Evolutionary conservation across 192 early-diverging fungal genomes (phyloP), one percentile per base, ranked within the genome.

Genomic region (Coemansia javaensis): DNA sequence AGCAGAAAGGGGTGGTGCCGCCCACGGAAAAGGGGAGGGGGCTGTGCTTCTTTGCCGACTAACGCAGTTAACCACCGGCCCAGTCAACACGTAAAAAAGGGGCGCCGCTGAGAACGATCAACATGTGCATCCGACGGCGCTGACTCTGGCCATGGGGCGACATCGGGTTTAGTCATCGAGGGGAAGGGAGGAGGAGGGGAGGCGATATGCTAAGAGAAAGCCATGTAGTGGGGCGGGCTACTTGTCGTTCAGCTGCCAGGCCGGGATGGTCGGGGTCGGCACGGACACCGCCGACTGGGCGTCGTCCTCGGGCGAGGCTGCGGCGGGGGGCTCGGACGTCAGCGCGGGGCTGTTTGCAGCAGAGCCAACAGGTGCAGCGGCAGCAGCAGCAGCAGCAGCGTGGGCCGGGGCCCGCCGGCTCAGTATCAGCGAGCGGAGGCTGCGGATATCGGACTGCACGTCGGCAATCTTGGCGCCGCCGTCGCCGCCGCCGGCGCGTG

Each of bases 371-470:
- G 23, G 22, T 16, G 40, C 14, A 24, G 27, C 32, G 25, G 32
- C 24, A 1, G 32, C 31, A 31, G 34, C 31, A 13, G 47, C 15
- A 35, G 22, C n/a, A n/a, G n/a, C n/a, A n/a, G n/a, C n/a, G n/a
- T n/a, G n/a, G n/a, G 64, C 51, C 11, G 81, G 79, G 7, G 64
- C 70, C 18, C 85, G 79, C 31, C 93, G 84, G 63, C 85, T 97
- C 22, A 94, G 57, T 38, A 99, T 65, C 50, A 99, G 77, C 48
- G 84, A 90, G 53, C 95, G 91, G 28, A 99, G 77, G 16, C 88
- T 90, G 61, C 93, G 94, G 63, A 99, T 82, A 63, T 99, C 96
- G 17, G 79, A 79, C 70, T 99, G 96, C 17, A 99, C 77, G 27
- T 97, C 91, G 12, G 72, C 47, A 17, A 75, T 50, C 7, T 52